Conservation (phyloP, 2,329 filamentous ascomycete genomes). For the Teratosphaeria destructans region DNA sequence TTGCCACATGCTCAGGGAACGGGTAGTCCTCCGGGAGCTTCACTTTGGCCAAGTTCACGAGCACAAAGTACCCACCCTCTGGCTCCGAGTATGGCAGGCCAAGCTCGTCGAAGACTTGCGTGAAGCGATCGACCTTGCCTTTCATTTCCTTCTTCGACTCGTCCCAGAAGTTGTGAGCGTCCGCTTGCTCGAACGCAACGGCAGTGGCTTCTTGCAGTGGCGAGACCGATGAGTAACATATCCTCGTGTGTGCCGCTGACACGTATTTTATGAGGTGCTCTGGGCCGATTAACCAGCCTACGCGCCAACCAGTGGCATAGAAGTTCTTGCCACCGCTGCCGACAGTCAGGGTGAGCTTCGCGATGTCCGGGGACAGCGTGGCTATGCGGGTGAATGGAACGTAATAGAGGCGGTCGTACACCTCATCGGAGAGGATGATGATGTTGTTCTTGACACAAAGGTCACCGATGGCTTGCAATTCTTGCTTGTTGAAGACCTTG, state of each 20-base stretch:
- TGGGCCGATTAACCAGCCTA: slow-evolving; percentile 88
- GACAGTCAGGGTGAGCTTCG: slow-evolving; percentile 79
- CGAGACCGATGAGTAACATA: slow-evolving; percentile 90
- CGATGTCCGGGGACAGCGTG: slow-evolving; percentile 82
- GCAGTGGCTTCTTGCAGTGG: slow-evolving; percentile 91
- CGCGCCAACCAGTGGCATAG: slow-evolving; percentile 93
- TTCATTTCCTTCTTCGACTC: slow-evolving; percentile 78
- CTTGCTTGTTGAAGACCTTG: slow-evolving; percentile 80
- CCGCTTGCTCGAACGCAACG: slow-evolving; percentile 86
- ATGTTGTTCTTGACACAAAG: slow-evolving; percentile 68
- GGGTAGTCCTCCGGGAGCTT: slow-evolving; percentile 72
- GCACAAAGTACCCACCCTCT: slow-evolving; percentile 93
- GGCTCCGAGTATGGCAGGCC: slow-evolving; percentile 66
- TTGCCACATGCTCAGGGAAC: slow-evolving; percentile 81
- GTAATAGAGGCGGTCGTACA: slow-evolving; percentile 93
- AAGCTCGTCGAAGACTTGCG: slow-evolving; percentile 47
- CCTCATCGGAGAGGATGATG: slow-evolving; percentile 44
- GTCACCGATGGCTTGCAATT: slow-evolving; percentile 75
- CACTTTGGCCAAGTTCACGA: slow-evolving; percentile 86
- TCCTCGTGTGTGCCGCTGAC: slow-evolving; percentile 82
- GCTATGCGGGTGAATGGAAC: slow-evolving; percentile 88
- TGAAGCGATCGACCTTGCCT: slow-evolving; percentile 77
- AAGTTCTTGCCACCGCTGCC: slow-evolving; percentile 97
- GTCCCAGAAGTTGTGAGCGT: slow-evolving; percentile 78
- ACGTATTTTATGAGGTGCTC: slow-evolving; percentile 85